Evolutionary conservation across 768 basidiomycete genomes (phyloP), one percentile per base, ranked within the genome.

Genomic region (Erythrobasidium yunnanense): DNA sequence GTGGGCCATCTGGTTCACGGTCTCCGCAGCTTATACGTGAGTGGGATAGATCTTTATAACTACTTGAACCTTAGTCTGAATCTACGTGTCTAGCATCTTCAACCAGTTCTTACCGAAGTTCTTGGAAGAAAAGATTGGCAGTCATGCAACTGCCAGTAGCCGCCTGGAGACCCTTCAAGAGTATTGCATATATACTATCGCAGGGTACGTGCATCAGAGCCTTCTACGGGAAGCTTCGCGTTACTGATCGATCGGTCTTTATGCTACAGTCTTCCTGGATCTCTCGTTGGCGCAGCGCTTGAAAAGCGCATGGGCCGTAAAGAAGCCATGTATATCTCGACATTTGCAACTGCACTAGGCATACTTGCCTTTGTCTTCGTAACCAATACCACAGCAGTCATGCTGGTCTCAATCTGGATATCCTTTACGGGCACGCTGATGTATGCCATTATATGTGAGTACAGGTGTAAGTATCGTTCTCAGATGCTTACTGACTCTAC

Each of bases 81-180:
- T 60, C 22, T 65, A 87, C 87, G 83, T 0, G 90, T 84, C 72
- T n/a, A 90, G 88, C 1, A 90, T 93, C 85, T 92, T 93, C 76
- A 93, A 92, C 73, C 88, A 90, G 27, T 93, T 83, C 73, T 80
- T 91, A 20, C 90, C 90, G 0, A 92, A 88, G 72, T 78, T 91
- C 11, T 77, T 93, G 35, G 90, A 93, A 77, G 81, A 81, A 27
- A 78, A 82, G 20, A 58, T 77, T 11, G 70, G 69, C 4, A 34
- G 30, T 25, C 35, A 11, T 29, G n/a, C 72, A 23, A 25, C 62
- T 66, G 67, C 68, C 1, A 66, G 55, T 4, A 70, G 74, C 85
- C 17, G 80, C 82, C 70, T 82, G 81, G 63, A 86, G 32, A 71
- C 83, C 47, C 71, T 92, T 35, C 87, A 87, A 85, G 88, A 91